Percentiles rank a stretch among this genome's conserved stretches.
phyloP scores from a whole-genome alignment of 2,329 filamentous ascomycete species.

The Bipolaris bicolor region DNA sequence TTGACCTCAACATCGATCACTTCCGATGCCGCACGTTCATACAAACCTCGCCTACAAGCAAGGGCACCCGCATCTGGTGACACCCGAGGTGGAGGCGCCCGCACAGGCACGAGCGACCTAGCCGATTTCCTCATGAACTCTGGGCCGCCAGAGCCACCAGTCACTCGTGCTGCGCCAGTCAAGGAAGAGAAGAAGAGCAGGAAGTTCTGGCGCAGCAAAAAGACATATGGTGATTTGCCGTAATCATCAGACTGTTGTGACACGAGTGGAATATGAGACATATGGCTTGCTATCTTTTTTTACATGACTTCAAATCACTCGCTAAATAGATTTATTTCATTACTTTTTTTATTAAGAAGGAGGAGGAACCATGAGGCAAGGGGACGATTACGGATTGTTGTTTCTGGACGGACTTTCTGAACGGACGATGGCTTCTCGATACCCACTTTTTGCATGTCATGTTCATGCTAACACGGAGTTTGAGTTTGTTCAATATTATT shows the following conservation, averaged over 20 bases:
- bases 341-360: background rate
- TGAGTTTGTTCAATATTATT: background rate
- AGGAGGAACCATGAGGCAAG: background rate
- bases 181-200: conserved; percentile 40
- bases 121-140: conserved; percentile 53
- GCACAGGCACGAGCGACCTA: conserved; percentile 49
- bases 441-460: background rate
- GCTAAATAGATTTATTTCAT: background rate
- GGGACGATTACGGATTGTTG: background rate
- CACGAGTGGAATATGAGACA: background rate
- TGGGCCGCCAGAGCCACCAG: conserved; percentile 44
- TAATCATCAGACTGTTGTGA: background rate
- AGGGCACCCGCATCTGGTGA: conserved; percentile 34
- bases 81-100: conserved; percentile 11
- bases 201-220: conserved; percentile 46
- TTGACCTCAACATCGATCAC: conserved; percentile 23
- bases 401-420: background rate
- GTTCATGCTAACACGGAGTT: background rate
- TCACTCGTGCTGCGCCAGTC: conserved; percentile 6
- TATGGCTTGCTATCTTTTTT: background rate
- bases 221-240: conserved; percentile 32
- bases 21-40: conserved; percentile 31
- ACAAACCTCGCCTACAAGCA: conserved; percentile 37
- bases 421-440: conserved; percentile 1
- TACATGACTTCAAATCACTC: background rate